phyloP scores from a whole-genome alignment of 345 rosid species.

The Citrus cavaleriei region DNA sequence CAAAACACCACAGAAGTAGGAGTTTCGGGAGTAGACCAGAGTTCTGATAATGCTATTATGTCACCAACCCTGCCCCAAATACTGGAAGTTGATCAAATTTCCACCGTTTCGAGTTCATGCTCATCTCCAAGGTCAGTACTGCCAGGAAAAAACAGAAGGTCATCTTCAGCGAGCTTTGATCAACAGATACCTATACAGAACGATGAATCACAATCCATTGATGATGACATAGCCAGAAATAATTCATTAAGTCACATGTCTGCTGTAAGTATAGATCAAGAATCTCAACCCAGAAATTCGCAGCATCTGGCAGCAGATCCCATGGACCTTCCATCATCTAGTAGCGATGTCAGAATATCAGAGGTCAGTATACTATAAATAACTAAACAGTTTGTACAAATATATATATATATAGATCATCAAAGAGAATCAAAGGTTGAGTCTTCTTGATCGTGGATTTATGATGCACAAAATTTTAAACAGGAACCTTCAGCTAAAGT shows the following conservation, averaged over 20 bases:
- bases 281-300: conserved; percentile 17
- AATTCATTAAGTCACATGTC: conserved; percentile 15
- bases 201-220: conserved; percentile 9
- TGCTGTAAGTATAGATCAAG: conserved; percentile 9
- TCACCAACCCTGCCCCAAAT: conserved; percentile 11
- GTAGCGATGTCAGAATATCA: neutral
- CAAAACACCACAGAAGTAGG: conserved; percentile 23
- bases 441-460: conserved; percentile 4
- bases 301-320: conserved; percentile 14
- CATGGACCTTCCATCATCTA: conserved; percentile 2
- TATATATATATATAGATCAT: neutral
- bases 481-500: conserved; percentile 22
- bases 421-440: neutral
- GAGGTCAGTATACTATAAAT: conserved; percentile 25
- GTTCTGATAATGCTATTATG: conserved; percentile 11
- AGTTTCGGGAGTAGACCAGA: conserved; percentile 22
- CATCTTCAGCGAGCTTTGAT: conserved; percentile 18
- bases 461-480: neutral
- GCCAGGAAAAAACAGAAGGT: conserved; percentile 18
- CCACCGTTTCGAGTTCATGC: conserved; percentile 25
- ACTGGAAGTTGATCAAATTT: conserved; percentile 14
- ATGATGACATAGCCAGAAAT: conserved; percentile 12
- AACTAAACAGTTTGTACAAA: neutral
- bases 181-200: conserved; percentile 20
- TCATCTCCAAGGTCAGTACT: conserved; percentile 52